Conservation (phyloP, 805 yeast species). For the Saturnispora zaruensis region DNA sequence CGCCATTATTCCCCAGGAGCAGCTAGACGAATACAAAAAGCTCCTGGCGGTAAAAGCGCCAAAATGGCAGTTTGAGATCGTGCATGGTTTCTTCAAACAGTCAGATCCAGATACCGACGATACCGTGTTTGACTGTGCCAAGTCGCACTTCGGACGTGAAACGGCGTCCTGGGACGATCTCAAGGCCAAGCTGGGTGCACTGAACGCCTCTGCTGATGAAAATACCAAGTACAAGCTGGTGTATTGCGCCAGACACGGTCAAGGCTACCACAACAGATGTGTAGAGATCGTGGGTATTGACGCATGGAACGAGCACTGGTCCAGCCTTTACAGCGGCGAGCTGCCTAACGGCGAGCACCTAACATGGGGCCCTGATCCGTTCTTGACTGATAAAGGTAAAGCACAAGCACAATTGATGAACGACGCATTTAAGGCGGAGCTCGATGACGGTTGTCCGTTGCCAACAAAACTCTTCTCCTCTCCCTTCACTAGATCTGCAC, state of each 20-base stretch:
- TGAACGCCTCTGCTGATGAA: slow-evolving; percentile 29
- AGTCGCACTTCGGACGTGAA: slow-evolving; percentile 37
- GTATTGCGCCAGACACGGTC: slow-evolving; percentile 59
- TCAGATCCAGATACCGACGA: slow-evolving; percentile 38
- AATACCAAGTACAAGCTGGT: slow-evolving; percentile 41
- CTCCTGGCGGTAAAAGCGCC: slow-evolving; percentile 9
- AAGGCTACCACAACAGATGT: slow-evolving; percentile 55
- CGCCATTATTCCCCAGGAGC: slow-evolving; percentile 19
- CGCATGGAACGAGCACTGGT: slow-evolving; percentile 53
- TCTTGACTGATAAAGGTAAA: slow-evolving; percentile 45
- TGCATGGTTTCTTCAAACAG: slow-evolving; percentile 44
- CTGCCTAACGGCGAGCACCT: slow-evolving; percentile 38
- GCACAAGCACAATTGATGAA: slow-evolving; percentile 46
- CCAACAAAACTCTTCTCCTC: slow-evolving; percentile 51
- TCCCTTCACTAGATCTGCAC: slow-evolving; percentile 57
- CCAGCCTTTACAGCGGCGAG: slow-evolving; percentile 33
- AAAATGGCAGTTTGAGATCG: slow-evolving; percentile 40
- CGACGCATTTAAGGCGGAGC: slow-evolving; percentile 35
- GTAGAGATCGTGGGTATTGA: slow-evolving; percentile 46
- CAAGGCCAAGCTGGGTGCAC: slow-evolving; percentile 23
- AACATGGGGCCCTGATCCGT: slow-evolving; percentile 54
- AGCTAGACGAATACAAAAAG: slow-evolving; percentile 5
- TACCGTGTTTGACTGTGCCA: slow-evolving; percentile 34
- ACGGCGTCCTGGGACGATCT: slow-evolving; percentile 35
- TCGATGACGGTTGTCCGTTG: slow-evolving; percentile 42